These are phyloP conservation scores for Alternaria sp. DNA, from an alignment of 2,329 filamentous ascomycete genomes.

Conservation along the genomic window DNA sequence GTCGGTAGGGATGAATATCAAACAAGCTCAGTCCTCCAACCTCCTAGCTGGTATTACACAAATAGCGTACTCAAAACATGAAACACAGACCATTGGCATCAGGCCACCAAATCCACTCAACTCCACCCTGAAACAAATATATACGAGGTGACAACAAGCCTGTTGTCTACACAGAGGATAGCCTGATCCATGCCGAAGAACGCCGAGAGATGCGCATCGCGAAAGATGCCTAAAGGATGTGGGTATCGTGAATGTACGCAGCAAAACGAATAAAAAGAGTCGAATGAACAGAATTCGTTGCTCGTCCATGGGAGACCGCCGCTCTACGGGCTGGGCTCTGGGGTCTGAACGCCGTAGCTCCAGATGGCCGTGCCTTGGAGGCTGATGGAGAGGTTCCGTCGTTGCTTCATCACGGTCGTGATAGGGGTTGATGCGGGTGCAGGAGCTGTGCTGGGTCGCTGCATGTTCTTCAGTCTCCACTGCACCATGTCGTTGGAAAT, in stretches of 20 bases:
- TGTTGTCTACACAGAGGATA: background rate
- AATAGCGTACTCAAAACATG: slow-evolving; percentile 8
- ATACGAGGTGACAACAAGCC: slow-evolving; percentile 3
- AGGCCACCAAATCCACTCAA: background rate
- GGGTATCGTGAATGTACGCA: slow-evolving; percentile 26
- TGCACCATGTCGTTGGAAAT: slow-evolving; percentile 44
- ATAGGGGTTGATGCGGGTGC: background rate
- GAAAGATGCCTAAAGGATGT: slow-evolving; percentile 13
- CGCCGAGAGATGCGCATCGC: slow-evolving; percentile 9
- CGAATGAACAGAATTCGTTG: slow-evolving; percentile 8
- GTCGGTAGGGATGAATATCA: background rate
- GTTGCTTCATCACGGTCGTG: slow-evolving; percentile 11
- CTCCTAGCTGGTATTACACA: slow-evolving; percentile 17
- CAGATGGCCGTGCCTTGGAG: slow-evolving; percentile 39
- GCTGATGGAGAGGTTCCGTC: slow-evolving; percentile 33
- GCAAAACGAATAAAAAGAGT: slow-evolving; percentile 7
- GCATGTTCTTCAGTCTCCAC: slow-evolving; percentile 40
- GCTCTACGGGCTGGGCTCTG: slow-evolving; percentile 47
- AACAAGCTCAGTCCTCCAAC: background rate
- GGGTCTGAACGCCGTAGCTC: slow-evolving; percentile 45
- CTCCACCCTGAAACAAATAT: background rate
- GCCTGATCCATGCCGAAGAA: slow-evolving; percentile 5
- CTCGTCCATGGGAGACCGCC: background rate
- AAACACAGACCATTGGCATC: background rate
- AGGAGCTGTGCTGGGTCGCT: slow-evolving; percentile 17